Percentiles rank a stretch among this genome's conserved stretches.
phyloP scores from a whole-genome alignment of 345 rosid species.

The Heritiera littoralis region DNA sequence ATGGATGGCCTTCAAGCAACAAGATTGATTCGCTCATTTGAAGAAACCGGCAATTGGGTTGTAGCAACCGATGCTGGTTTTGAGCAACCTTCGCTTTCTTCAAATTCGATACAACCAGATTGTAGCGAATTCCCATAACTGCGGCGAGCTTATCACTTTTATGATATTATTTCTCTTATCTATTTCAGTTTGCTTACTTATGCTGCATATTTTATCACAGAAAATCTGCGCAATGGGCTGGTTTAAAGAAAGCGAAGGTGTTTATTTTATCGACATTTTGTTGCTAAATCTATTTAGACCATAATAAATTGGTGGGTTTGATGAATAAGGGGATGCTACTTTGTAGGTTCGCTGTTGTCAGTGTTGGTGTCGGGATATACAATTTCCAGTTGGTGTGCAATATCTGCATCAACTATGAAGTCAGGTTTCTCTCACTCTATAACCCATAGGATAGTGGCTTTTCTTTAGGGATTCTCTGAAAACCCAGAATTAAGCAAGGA shows the following conservation, averaged over 20 bases:
- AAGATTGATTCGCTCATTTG: conserved; percentile 80
- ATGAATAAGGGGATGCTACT: too few species aligned
- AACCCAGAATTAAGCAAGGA: too few species aligned
- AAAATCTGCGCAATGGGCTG: background rate
- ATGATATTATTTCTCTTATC: background rate
- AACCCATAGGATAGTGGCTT: too few species aligned
- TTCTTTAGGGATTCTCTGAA: too few species aligned
- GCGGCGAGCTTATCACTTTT: conserved; percentile 55
- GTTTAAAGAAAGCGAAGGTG: background rate
- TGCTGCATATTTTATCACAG: background rate
- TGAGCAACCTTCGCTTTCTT: conserved; percentile 34
- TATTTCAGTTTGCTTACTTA: background rate
- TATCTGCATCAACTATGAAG: too few species aligned
- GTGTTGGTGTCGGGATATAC: too few species aligned
- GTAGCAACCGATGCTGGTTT: conserved; percentile 75
- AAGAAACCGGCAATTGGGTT: conserved; percentile 83
- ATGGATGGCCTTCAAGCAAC: conserved; percentile 95
- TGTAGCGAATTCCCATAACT: conserved; percentile 65
- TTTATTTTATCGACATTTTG: too few species aligned
- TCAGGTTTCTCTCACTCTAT: too few species aligned
- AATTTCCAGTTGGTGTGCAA: too few species aligned
- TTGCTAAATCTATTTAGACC: too few species aligned
- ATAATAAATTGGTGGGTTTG: too few species aligned
- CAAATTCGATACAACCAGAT: conserved; percentile 29
- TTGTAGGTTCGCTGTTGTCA: too few species aligned